phyloP scores from a whole-genome alignment of 2,329 filamentous ascomycete species.

The Simplicillium sp. region DNA sequence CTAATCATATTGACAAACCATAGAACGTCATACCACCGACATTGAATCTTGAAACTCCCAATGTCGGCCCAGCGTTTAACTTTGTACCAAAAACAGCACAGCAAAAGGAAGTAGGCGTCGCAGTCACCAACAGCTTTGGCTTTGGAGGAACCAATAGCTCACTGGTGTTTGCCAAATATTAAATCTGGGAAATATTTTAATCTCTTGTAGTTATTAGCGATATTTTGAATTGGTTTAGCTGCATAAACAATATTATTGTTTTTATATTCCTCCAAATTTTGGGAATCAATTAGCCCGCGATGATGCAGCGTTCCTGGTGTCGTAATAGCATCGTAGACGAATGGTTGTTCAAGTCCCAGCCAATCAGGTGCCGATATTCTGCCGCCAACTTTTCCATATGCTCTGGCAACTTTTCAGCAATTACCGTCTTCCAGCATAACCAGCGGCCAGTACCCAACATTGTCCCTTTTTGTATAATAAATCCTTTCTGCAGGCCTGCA shows the following conservation, averaged over 20 bases:
- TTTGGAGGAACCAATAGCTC: conserved; percentile 96
- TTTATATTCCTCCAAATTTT: too few relatives aligned
- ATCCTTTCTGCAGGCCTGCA: too few relatives aligned
- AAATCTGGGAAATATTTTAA: too few relatives aligned
- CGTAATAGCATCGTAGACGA: not conserved
- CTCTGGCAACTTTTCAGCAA: too few relatives aligned
- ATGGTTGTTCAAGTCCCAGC: not conserved
- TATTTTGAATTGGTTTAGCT: not conserved
- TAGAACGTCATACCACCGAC: conserved; percentile 79
- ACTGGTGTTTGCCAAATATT: conserved; percentile 56
- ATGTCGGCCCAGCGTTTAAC: conserved; percentile 68
- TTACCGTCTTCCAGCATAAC: too few relatives aligned
- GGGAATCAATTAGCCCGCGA: too few relatives aligned
- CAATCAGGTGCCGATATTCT: conserved; percentile 11
- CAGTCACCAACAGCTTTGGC: conserved; percentile 90
- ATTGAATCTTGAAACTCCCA: conserved; percentile 63
- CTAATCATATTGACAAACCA: conserved; percentile 6
- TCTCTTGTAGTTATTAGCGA: too few relatives aligned
- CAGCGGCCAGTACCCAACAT: too few relatives aligned
- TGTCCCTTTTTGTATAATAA: too few relatives aligned
- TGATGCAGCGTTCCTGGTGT: too few relatives aligned
- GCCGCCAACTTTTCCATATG: conserved; percentile 10
- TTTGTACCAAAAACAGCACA: conserved; percentile 70
- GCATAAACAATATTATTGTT: not conserved
- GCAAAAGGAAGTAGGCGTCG: conserved; percentile 59